These are phyloP conservation scores for Fusarium sp. DNA, from an alignment of 2,329 filamentous ascomycete species.

Conservation along the genomic window DNA sequence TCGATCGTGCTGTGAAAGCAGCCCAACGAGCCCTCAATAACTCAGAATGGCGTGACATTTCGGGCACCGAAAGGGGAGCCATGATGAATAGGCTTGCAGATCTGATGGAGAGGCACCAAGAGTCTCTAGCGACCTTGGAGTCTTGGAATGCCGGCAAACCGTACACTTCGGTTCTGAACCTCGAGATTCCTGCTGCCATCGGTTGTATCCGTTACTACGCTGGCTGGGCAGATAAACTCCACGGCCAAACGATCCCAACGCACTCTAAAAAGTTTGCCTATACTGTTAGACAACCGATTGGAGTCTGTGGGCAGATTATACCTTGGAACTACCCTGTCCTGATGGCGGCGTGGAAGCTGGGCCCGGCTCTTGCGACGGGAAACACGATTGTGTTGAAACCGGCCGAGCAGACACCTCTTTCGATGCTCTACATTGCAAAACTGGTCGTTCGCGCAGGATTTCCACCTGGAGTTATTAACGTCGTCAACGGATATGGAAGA, in stretches of 20 bases:
- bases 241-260: conserved; percentile 81
- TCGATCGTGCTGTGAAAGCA: conserved; percentile 50
- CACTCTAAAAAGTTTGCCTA: conserved; percentile 78
- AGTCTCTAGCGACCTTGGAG: conserved; percentile 66
- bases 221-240: conserved; percentile 83
- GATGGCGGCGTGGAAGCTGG: conserved; percentile 2
- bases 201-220: conserved; percentile 77
- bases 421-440: background rate
- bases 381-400: background rate
- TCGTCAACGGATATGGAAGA: background rate
- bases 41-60: conserved; percentile 76
- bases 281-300: conserved; percentile 80
- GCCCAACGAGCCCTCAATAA: conserved; percentile 77
- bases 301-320: conserved; percentile 80
- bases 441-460: background rate
- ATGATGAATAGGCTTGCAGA: conserved; percentile 79
- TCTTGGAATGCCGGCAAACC: conserved; percentile 85
- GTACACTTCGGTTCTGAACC: conserved; percentile 73
- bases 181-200: conserved; percentile 67
- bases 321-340: conserved; percentile 75
- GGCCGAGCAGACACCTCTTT: background rate
- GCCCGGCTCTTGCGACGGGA: background rate
- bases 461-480: background rate
- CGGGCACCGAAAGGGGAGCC: conserved; percentile 73
- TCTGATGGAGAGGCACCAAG: conserved; percentile 73